These are phyloP conservation scores for Phytophthora sp. DNA, from an alignment of 352 stramenopile species.

Conservation along the genomic window DNA sequence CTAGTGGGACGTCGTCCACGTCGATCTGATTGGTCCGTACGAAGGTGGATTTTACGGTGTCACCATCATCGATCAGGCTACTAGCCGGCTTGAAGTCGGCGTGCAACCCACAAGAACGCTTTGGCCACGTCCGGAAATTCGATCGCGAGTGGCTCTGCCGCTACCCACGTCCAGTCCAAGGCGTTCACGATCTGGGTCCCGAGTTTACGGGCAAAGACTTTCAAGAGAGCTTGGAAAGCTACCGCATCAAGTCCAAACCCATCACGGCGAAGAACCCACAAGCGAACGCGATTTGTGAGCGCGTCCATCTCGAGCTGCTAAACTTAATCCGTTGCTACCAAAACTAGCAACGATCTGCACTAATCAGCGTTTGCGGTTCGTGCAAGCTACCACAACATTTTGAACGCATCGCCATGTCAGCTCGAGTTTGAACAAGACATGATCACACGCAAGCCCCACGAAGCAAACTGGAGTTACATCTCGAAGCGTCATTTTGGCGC, in stretches of 20 bases:
- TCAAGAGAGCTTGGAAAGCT: too few relatives aligned
- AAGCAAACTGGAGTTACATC: not conserved
- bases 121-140: not conserved
- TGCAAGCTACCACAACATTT: not conserved
- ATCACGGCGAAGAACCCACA: too few relatives aligned
- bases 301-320: too few relatives aligned
- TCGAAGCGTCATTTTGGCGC: too few relatives aligned
- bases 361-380: not conserved
- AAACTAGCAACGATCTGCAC: not conserved
- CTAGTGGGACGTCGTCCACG: conserved; percentile 2
- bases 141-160: not conserved
- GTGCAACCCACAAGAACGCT: not conserved
- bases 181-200: not conserved
- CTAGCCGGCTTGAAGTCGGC: not conserved
- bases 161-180: not conserved
- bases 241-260: too few relatives aligned
- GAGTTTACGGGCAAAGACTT: not conserved
- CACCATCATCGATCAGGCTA: not conserved
- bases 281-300: too few relatives aligned
- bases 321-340: too few relatives aligned
- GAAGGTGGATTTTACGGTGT: not conserved
- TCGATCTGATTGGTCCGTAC: not conserved
- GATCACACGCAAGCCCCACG: not conserved
- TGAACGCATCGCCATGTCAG: not conserved
- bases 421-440: not conserved